Conservation (phyloP, 441 rosid species). For the Sinapis alba region DNA sequence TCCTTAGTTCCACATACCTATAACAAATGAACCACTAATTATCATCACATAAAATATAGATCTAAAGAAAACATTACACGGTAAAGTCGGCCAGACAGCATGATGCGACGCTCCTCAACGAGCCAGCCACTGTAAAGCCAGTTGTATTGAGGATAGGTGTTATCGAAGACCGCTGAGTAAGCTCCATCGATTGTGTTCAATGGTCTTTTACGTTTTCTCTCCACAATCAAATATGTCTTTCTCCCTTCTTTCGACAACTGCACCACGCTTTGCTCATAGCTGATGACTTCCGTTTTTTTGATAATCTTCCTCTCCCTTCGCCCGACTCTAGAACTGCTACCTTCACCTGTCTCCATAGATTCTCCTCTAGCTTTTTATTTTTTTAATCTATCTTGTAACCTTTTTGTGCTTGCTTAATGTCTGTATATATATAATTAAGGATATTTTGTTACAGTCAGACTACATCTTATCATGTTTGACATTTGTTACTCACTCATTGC, state of each 20-base stretch:
- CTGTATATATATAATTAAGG: not conserved
- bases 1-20: not conserved
- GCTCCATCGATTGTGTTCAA: not conserved
- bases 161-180: conserved; percentile 6
- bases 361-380: not conserved
- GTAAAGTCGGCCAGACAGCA: not conserved
- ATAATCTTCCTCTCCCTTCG: not conserved
- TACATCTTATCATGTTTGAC: not conserved
- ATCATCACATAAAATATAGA: not conserved
- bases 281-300: not conserved
- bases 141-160: not conserved
- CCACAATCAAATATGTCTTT: conserved; percentile 2
- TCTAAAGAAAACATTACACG: conserved; percentile 18
- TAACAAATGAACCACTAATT: not conserved
- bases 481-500: not conserved
- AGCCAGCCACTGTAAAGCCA: conserved; percentile 32
- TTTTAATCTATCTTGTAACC: not conserved
- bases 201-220: not conserved
- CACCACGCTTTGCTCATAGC: not conserved
- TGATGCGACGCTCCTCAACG: conserved; percentile 18
- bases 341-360: not conserved
- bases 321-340: not conserved
- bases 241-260: conserved; percentile 26
- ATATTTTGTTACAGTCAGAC: not conserved
- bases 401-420: not conserved